These are phyloP conservation scores for Ogataea paraovalis DNA, from an alignment of 805 yeast species.

Conservation along the genomic window DNA sequence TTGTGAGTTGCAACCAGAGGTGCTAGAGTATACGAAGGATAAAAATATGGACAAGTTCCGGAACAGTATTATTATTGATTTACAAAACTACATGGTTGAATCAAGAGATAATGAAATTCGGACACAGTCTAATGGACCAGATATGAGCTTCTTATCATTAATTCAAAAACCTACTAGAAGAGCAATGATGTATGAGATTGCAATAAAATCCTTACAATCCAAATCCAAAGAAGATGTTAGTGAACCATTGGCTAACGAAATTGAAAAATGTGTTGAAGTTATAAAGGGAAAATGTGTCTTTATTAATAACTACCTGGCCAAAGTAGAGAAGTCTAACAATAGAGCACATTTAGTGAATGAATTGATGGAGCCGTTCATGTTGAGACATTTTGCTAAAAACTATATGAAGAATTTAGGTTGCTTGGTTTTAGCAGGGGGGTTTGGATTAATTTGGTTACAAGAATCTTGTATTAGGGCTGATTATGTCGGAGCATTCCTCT, in stretches of 20 bases:
- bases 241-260: conserved; percentile 20
- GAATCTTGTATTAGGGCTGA: conserved; percentile 12
- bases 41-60: conserved; percentile 24
- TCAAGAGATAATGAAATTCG: conserved; percentile 15
- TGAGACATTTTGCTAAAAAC: conserved; percentile 9
- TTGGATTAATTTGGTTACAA: conserved; percentile 38
- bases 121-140: conserved; percentile 41
- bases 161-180: conserved; percentile 52
- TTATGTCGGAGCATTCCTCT: conserved; percentile 38
- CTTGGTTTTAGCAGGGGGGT: conserved; percentile 41
- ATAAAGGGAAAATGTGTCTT: conserved; percentile 19
- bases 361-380: conserved; percentile 10
- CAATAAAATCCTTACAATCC: conserved; percentile 40
- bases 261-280: conserved; percentile 25
- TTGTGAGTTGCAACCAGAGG: conserved; percentile 23
- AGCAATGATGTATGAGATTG: conserved; percentile 45
- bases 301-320: conserved; percentile 22
- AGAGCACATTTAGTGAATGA: conserved; percentile 12
- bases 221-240: conserved; percentile 23
- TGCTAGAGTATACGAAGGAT: conserved; percentile 18
- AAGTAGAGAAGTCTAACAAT: conserved; percentile 17
- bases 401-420: conserved; percentile 45
- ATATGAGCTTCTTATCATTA: conserved; percentile 50
- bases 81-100: conserved; percentile 28
- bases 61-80: conserved; percentile 16